Percentiles rank a stretch among this genome's conserved stretches.
phyloP scores from a whole-genome alignment of 805 yeast genomes.

The Wickerhamomyces alni region DNA sequence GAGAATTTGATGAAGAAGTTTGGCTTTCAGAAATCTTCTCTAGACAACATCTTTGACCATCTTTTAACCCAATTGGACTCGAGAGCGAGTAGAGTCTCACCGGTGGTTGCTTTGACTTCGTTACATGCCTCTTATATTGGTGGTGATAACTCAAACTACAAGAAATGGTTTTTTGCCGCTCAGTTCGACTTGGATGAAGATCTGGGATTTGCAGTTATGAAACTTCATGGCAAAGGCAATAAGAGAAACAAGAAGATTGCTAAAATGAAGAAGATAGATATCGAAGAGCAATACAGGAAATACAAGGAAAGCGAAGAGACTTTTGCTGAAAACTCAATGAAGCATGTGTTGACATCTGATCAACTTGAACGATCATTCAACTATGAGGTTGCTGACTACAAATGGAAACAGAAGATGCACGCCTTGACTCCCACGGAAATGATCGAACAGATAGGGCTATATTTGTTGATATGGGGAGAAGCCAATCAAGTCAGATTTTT shows the following conservation, averaged over 20 bases:
- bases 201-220: slow-evolving; percentile 51
- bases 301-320: slow-evolving; percentile 43
- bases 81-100: slow-evolving; percentile 72
- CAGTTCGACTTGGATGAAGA: slow-evolving; percentile 72
- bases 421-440: slow-evolving; percentile 42
- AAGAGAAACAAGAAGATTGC: slow-evolving; percentile 39
- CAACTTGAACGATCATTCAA: slow-evolving; percentile 34
- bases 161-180: slow-evolving; percentile 90
- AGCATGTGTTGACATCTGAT: slow-evolving; percentile 41
- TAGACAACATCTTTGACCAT: slow-evolving; percentile 75
- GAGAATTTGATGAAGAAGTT: slow-evolving; percentile 51
- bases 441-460: slow-evolving; percentile 60
- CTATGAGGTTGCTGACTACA: slow-evolving; percentile 69
- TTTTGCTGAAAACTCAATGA: slow-evolving; percentile 43
- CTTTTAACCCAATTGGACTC: slow-evolving; percentile 80
- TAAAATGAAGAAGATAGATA: slow-evolving; percentile 30
- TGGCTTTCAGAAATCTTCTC: slow-evolving; percentile 81
- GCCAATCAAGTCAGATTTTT: slow-evolving; percentile 79
- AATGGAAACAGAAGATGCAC: slow-evolving; percentile 49
- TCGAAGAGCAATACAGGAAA: slow-evolving; percentile 29
- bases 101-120: slow-evolving; percentile 63
- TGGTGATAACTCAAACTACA: slow-evolving; percentile 79
- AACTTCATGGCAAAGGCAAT: slow-evolving; percentile 40
- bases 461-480: slow-evolving; percentile 84
- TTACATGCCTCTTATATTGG: slow-evolving; percentile 91